Evolutionary conservation across 2,329 filamentous ascomycete genomes (phyloP), one percentile per base, ranked within the genome.

Genomic region (Rutstroemia sp.): DNA sequence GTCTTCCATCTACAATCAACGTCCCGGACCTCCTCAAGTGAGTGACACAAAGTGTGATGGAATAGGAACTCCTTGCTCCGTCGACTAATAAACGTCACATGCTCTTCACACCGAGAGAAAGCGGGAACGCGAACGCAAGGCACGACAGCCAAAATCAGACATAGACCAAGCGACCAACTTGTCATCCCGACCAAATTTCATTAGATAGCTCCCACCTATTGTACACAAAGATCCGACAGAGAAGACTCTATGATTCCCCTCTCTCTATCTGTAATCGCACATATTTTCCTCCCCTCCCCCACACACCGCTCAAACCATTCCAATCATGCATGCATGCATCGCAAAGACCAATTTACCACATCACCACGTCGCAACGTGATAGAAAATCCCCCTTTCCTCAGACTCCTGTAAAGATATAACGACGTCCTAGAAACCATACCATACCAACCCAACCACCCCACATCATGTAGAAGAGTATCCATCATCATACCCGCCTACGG

Each of bases 351-450:
- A 42, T 30, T 55, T 38, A 34, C 54, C 27, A 48, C 42, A 34
- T 56, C 27, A 48, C 42, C 58, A 60, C 57, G 54, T 58, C 51
- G 48, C 47, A 54, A 51, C 52, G 45, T 58, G 49, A 56, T 56
- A 57, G 55, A 45, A 50, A 41, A 41, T 25, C 54, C 50, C 39
- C 48, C 52, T 16, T 21, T 55, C 25, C 30, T 34, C 53, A 51
- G 47, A 55, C 53, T 55, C 53, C 53, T 34, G 21, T 48, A 44
- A 37, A 38, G 23, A 23, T 30, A 34, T 34, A 34, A 34, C 30
- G 30, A 34, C 27, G 42, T 39, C 41, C 54, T 30, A 27, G 45
- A 38, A 47, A 46, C 21, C 59, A 47, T 34, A 34, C 30, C 30
- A 34, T 34, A 34, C 30, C 30, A 34, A 34, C 30, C 30, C 30